Evolutionary conservation across 257 asterid species (phyloP).

Genomic region (Apocynum venetum): DNA sequence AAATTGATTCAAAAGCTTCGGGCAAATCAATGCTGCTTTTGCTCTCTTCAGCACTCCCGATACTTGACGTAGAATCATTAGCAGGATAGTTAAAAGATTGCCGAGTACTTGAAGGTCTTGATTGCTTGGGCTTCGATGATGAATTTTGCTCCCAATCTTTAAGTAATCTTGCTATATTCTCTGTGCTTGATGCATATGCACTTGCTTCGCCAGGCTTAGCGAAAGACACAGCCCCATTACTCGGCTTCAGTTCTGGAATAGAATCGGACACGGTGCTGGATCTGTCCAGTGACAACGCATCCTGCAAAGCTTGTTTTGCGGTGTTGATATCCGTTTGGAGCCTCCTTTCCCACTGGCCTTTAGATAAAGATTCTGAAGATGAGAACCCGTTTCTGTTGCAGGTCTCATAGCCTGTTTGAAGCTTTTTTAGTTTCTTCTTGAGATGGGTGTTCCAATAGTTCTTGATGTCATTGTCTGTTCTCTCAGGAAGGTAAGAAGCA

Average conservation of each 20-base stretch:
- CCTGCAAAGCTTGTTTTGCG: constrained; percentile 85
- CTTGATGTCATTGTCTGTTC: constrained; percentile 94
- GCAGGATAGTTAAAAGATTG: constrained; percentile 28
- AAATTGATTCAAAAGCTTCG: constrained; percentile 48
- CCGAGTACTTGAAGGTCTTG: constrained; percentile 41
- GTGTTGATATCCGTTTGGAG: constrained; percentile 73
- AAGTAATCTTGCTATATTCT: constrained; percentile 69
- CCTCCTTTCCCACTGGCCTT: constrained; percentile 91
- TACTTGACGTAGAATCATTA: constrained; percentile 27
- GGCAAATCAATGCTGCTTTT: constrained; percentile 37
- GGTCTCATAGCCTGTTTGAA: constrained; percentile 27
- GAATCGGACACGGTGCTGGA: constrained; percentile 8
- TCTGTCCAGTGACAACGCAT: constrained; percentile 53
- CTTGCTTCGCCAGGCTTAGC: constrained; percentile 10
- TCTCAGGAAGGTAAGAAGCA: constrained; percentile 89
- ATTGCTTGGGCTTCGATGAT: constrained; percentile 23
- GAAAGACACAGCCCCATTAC: neutral
- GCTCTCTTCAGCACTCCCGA: constrained; percentile 26
- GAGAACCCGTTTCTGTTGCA: constrained; percentile 10
- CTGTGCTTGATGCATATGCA: constrained; percentile 77
- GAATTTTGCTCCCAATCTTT: constrained; percentile 53
- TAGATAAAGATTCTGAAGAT: constrained; percentile 35
- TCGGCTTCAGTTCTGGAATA: neutral
- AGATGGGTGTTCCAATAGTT: constrained; percentile 95
- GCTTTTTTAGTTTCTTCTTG: constrained; percentile 68